A percentile compares a stretch with the other conserved stretches of the same genome.
phyloP scores from a whole-genome alignment of 2,329 filamentous ascomycete species.

The Cladophialophora immunda region DNA sequence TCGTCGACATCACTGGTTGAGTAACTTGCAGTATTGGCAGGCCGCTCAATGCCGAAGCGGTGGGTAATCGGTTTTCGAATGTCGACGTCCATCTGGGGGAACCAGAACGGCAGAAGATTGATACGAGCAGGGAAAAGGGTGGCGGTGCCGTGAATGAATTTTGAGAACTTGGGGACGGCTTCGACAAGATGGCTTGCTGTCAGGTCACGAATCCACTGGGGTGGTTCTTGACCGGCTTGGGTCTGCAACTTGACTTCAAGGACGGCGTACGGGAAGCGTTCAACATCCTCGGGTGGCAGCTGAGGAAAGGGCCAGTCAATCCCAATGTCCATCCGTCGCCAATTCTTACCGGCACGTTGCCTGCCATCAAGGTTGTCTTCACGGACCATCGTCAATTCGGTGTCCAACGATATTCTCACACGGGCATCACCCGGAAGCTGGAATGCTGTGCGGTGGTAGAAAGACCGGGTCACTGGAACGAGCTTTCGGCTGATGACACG shows the following conservation, averaged over 20 bases:
- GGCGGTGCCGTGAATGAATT: constrained; percentile 96
- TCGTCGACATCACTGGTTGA: constrained; percentile 80
- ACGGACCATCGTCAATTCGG: constrained; percentile 91
- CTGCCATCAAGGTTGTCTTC: constrained; percentile 93
- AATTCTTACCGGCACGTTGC: constrained; percentile 81
- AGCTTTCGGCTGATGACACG: constrained; percentile 87
- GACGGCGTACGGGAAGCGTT: constrained; percentile 93
- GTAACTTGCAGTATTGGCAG: constrained; percentile 75
- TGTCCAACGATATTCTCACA: constrained; percentile 95
- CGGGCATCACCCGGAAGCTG: constrained; percentile 95
- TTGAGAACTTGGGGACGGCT: constrained; percentile 98
- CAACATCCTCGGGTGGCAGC: constrained; percentile 82
- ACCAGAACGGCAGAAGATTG: constrained; percentile 92
- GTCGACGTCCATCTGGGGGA: constrained; percentile 97
- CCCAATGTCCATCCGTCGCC: constrained; percentile 96
- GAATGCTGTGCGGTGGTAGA: constrained; percentile 98
- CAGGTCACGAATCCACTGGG: constrained; percentile 94
- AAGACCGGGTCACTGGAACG: constrained; percentile 88
- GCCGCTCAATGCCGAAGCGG: constrained; percentile 87
- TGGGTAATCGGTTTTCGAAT: constrained; percentile 92
- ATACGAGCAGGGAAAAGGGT: constrained; percentile 87
- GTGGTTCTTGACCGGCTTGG: constrained; percentile 91
- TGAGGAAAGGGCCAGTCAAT: constrained; percentile 95
- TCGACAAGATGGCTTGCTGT: constrained; percentile 94
- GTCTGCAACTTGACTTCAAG: constrained; percentile 98